phyloP scores from a whole-genome alignment of 306 rosid genomes.

The Malus sieversii region DNA sequence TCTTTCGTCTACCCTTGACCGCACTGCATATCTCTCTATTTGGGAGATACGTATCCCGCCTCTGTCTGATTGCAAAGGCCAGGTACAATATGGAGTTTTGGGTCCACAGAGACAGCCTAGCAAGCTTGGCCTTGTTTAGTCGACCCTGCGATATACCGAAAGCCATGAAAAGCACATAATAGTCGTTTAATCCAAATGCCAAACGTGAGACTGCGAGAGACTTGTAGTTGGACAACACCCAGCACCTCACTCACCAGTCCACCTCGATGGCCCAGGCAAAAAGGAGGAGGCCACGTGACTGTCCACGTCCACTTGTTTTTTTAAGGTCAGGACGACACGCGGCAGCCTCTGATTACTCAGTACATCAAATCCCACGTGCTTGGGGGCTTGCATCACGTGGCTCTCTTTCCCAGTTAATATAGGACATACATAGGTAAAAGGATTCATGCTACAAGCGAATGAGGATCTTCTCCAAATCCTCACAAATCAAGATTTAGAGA shows the following conservation, averaged over 20 bases:
- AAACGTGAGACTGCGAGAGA: background rate
- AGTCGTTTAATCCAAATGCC: background rate
- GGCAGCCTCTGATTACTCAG: slow-evolving; percentile 12
- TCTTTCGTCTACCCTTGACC: too few species aligned
- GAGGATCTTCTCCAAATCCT: too few species aligned
- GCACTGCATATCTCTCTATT: too few species aligned
- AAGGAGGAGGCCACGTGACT: background rate
- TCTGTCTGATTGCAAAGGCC: too few species aligned
- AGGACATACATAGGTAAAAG: too few species aligned
- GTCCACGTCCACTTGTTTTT: background rate
- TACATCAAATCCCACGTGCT: slow-evolving; percentile 54
- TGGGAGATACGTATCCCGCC: too few species aligned
- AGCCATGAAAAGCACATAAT: background rate
- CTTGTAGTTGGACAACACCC: background rate
- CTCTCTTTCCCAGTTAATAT: background rate
- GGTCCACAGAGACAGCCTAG: background rate
- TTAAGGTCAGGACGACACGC: background rate
- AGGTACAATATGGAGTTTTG: too few species aligned
- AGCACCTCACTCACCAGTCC: background rate
- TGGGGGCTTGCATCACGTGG: slow-evolving; percentile 41
- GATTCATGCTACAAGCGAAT: too few species aligned
- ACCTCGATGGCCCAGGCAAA: background rate
- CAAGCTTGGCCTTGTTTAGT: background rate
- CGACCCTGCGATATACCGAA: background rate
- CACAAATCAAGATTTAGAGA: too few species aligned